Conservation (phyloP, 169 alveolate species). For the Neospora caninum region DNA sequence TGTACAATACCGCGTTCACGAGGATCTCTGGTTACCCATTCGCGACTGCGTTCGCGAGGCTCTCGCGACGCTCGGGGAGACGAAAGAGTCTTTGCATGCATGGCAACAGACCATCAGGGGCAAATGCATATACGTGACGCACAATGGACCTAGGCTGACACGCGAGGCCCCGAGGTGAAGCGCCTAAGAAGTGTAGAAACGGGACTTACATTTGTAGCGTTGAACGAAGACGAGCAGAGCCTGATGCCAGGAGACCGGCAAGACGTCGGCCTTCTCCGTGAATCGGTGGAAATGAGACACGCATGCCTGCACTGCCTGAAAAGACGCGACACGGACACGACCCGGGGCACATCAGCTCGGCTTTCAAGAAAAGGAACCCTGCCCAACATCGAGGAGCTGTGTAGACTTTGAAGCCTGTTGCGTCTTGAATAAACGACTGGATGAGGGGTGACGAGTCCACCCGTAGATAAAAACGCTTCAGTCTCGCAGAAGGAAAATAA, state of each 20-base stretch:
- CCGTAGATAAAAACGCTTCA: conserved; percentile 15
- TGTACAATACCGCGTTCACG: too few relatives aligned
- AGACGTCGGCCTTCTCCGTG: conserved; percentile 65
- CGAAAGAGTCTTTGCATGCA: too few relatives aligned
- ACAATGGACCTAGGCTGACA: neutral
- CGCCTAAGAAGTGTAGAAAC: neutral
- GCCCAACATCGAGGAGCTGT: too few relatives aligned
- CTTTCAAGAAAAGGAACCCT: too few relatives aligned
- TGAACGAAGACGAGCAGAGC: conserved; percentile 86
- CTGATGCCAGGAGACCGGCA: conserved; percentile 94
- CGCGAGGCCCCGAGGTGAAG: neutral
- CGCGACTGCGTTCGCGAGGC: too few relatives aligned
- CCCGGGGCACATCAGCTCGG: too few relatives aligned
- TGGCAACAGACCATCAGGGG: too few relatives aligned
- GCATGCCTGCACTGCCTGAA: conserved; percentile 79
- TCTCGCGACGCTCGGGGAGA: too few relatives aligned
- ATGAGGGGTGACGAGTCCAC: neutral
- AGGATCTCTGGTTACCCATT: too few relatives aligned
- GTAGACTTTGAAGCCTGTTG: neutral
- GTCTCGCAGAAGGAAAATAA: conserved; percentile 37
- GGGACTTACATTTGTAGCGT: conserved; percentile 66
- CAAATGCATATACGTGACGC: too few relatives aligned
- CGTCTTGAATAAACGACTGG: conserved; percentile 34
- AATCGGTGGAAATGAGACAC: conserved; percentile 85
- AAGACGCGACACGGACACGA: neutral